Evolutionary conservation across 2,329 filamentous ascomycete species (phyloP), one percentile per base, ranked within the genome.

Genomic region (Fusarium globosum): DNA sequence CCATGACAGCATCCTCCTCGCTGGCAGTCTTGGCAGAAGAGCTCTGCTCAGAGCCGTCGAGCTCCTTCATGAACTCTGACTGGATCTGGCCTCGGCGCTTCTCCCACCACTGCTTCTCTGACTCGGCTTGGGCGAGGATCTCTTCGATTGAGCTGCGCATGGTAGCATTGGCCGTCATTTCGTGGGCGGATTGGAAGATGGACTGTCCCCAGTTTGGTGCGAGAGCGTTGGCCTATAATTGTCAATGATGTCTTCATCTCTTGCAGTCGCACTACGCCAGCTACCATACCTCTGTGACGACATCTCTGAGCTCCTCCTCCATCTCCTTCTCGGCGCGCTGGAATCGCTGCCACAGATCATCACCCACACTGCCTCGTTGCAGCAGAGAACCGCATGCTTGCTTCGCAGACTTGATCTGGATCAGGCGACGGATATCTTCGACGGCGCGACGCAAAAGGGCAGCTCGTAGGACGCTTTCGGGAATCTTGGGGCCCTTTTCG

Each of bases 141-240:
- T 95, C 92, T 52, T 91, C 89, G 26, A 97, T 87, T 56, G 92
- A 89, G 74, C 92, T 87, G 75, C 94, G 93, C 79, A 97, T 88
- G 52, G 91, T 85, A 46, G 90, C 89, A 84, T 98, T 98, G 80
- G 94, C 92, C 67, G 93, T 91, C 83, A 99, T 98, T 83, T 99
- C 96, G 83, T 97, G 97, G 62, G 96, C 96, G 51, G 94, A 95
- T 83, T 99, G 96, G 89, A 99, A 99, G 82, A 99, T 98, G 64
- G 90, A 91, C 80, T 96, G 92, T 70, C 96, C 96, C 96, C 96
- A 99, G 82, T 92, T 92, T 55, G 94, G 92, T 3, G 90, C 88
- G 73, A 98, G 93, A 26, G 93, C 95, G 81, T 98, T 98, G 78
- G 97, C 96, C 94, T 98, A 38, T 41, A 16, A 55, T 21, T 46